Conservation (phyloP, 2,329 filamentous ascomycete genomes). For the Dactylellina sp. region DNA sequence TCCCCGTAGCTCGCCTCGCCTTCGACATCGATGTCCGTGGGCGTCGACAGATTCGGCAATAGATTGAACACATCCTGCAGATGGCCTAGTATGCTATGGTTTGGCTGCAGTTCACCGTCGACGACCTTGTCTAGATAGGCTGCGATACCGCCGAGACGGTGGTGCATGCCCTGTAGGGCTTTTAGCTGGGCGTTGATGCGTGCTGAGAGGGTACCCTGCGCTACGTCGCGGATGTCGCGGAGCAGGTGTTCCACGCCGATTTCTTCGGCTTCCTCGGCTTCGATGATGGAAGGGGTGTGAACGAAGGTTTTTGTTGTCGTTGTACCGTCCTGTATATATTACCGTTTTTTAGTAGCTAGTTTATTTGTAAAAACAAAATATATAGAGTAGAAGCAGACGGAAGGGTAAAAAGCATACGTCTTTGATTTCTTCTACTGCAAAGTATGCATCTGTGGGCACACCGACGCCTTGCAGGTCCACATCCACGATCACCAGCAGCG, state of each 20-base stretch:
- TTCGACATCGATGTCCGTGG: conserved; percentile 71
- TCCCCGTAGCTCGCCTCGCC: conserved; percentile 70
- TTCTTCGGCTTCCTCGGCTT: conserved; percentile 98
- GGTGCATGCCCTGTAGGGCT: conserved; percentile 93
- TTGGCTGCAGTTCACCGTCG: conserved; percentile 90
- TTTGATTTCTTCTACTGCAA: conserved; percentile 99
- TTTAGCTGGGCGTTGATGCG: conserved; percentile 97
- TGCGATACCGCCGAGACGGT: conserved; percentile 93
- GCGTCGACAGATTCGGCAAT: conserved; percentile 91
- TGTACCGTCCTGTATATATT: conserved; percentile 80
- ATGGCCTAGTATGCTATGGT: conserved; percentile 96
- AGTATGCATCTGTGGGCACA: conserved; percentile 98
- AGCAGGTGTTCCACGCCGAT: conserved; percentile 98
- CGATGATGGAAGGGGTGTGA: conserved; percentile 97
- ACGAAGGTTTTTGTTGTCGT: conserved; percentile 98
- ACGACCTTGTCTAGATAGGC: conserved; percentile 96
- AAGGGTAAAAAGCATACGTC: conserved; percentile 73
- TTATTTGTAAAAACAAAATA: conserved; percentile 20
- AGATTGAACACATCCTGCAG: conserved; percentile 99
- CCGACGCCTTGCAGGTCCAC: conserved; percentile 98
- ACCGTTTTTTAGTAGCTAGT: conserved; percentile 15
- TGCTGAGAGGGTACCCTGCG: conserved; percentile 94
- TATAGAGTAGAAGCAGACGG: conserved; percentile 11
- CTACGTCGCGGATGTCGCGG: conserved; percentile 97
- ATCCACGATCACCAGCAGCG: conserved; percentile 95